phyloP scores from a whole-genome alignment of 2,329 filamentous ascomycete genomes.

The Alternaria arbusti region DNA sequence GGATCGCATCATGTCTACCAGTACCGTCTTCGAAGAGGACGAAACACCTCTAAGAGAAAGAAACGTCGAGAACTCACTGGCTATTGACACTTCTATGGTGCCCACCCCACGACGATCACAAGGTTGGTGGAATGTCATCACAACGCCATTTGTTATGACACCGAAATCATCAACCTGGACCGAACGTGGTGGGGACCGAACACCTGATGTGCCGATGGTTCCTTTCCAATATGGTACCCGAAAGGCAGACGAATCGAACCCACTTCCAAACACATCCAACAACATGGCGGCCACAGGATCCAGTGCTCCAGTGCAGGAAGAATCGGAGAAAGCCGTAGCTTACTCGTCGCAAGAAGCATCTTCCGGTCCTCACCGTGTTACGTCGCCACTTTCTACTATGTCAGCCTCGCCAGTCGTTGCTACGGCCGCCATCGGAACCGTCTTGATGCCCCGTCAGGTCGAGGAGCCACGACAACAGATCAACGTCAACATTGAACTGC shows the following conservation, averaged over 20 bases:
- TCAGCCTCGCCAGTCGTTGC: slow-evolving; percentile 42
- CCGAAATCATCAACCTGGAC: slow-evolving; percentile 46
- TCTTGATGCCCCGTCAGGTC: slow-evolving; percentile 41
- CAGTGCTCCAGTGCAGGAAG: background rate
- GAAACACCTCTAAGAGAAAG: slow-evolving; percentile 48
- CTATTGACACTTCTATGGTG: slow-evolving; percentile 46
- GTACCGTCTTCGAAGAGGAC: slow-evolving; percentile 75
- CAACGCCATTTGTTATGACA: slow-evolving; percentile 67
- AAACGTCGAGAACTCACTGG: slow-evolving; percentile 40
- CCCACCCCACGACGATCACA: slow-evolving; percentile 65
- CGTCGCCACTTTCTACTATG: slow-evolving; percentile 37
- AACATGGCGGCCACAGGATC: background rate
- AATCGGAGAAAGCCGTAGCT: background rate
- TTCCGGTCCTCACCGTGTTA: slow-evolving; percentile 17
- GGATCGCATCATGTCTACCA: slow-evolving; percentile 60
- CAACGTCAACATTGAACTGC: slow-evolving; percentile 42
- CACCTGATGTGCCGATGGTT: slow-evolving; percentile 45
- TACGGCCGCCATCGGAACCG: slow-evolving; percentile 41
- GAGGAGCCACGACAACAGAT: slow-evolving; percentile 33
- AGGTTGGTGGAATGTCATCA: slow-evolving; percentile 81
- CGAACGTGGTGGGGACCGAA: slow-evolving; percentile 27
- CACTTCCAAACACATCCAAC: slow-evolving; percentile 7
- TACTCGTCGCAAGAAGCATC: slow-evolving; percentile 17
- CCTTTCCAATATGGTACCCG: slow-evolving; percentile 34
- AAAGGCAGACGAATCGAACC: slow-evolving; percentile 24